phyloP scores from a whole-genome alignment of 306 rosid genomes.

The Citrullus colocynthis region DNA sequence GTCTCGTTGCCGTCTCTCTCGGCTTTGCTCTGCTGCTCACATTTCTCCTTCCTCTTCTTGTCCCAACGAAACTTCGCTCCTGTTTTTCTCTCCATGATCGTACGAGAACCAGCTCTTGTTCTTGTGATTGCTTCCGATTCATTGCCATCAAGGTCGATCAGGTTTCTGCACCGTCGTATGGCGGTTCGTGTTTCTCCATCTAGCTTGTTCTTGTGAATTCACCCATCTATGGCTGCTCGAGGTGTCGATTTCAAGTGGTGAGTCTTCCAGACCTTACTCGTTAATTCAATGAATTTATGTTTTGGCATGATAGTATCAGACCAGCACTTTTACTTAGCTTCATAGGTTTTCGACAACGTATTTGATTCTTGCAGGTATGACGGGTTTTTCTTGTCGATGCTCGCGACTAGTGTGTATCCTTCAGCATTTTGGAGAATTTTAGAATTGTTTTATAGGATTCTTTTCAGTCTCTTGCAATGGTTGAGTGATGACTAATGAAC shows the following conservation, averaged over 20 bases:
- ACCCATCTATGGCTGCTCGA: conserved; percentile 53
- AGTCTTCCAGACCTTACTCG: neutral
- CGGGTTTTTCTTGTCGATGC: conserved; percentile 96
- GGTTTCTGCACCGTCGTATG: neutral
- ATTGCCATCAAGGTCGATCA: neutral
- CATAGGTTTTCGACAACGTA: neutral
- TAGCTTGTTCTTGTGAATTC: neutral
- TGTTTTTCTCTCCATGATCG: neutral
- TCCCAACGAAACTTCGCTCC: neutral
- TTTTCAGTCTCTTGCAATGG: neutral
- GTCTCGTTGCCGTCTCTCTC: neutral
- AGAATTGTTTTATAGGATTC: neutral
- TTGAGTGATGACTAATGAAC: neutral
- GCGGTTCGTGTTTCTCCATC: neutral
- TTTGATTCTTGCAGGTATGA: conserved; percentile 56
- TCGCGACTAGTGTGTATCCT: conserved; percentile 99
- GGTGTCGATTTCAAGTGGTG: conserved; percentile 96
- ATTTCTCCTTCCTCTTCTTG: neutral
- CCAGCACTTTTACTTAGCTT: too few relatives aligned
- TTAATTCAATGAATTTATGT: neutral
- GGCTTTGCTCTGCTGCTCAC: neutral
- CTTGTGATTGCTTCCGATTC: neutral
- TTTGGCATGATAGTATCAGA: neutral
- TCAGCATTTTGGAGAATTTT: neutral
- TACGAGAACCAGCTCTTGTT: neutral